Conservation (phyloP, 305 asterid species). For the Andrographis paniculata region DNA sequence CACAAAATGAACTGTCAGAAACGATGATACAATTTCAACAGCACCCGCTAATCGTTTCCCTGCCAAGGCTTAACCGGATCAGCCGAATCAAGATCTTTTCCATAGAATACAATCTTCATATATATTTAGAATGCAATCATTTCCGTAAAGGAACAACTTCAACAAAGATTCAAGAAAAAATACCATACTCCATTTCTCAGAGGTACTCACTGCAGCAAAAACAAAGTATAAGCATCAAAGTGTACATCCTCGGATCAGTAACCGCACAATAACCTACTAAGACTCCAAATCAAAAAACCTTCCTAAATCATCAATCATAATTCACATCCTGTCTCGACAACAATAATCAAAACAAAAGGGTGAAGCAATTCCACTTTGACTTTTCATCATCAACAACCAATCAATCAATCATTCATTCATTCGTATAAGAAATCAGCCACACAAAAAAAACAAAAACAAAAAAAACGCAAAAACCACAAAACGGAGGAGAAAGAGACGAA, state of each 20-base stretch:
- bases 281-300: background rate
- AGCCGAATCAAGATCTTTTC: constrained; percentile 8
- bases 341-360: background rate
- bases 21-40: constrained; percentile 13
- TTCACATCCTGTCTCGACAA: constrained; percentile 9
- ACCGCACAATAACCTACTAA: no score
- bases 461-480: background rate
- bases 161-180: background rate
- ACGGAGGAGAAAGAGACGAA: background rate
- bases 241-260: no score
- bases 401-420: background rate
- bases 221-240: no score
- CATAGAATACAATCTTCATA: background rate
- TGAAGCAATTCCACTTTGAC: constrained; percentile 13
- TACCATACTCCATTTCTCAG: no score
- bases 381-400: constrained; percentile 4
- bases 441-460: background rate
- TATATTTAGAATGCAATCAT: constrained; percentile 1
- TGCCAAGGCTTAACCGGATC: background rate
- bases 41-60: background rate
- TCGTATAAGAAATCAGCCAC: no score
- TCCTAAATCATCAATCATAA: background rate
- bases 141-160: background rate
- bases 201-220: no score
- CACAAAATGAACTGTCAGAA: constrained; percentile 10